These are phyloP conservation scores for Ciborinia camelliae DNA, from an alignment of 2,329 filamentous ascomycete genomes.

Conservation along the genomic window DNA sequence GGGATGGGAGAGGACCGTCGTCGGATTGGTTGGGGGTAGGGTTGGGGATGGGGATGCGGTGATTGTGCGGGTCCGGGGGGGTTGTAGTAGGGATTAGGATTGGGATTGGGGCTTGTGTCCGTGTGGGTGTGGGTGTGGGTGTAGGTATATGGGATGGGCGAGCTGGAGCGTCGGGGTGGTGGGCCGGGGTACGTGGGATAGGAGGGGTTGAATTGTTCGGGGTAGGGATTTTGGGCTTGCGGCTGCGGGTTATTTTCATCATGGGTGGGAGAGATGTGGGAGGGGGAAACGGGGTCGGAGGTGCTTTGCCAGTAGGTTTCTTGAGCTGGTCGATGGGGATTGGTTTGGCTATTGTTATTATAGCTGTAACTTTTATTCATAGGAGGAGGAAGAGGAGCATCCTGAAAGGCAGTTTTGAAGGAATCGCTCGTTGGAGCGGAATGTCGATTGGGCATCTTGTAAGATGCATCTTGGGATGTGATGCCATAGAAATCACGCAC, in stretches of 20 bases:
- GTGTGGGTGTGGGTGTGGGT: constrained; percentile 2
- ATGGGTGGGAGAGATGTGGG: not conserved
- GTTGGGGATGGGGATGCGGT: constrained; percentile 1
- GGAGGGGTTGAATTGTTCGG: not conserved
- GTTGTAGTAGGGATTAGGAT: not conserved
- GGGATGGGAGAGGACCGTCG: constrained; percentile 14
- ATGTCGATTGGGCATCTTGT: not conserved
- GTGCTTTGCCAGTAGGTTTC: constrained; percentile 23
- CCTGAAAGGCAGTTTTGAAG: not conserved
- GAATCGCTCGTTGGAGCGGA: no score
- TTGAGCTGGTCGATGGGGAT: constrained; percentile 19
- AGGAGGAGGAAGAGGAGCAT: no score
- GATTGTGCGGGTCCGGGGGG: not conserved
- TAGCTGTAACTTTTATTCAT: not conserved
- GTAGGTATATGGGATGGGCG: not conserved
- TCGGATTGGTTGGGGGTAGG: constrained; percentile 13
- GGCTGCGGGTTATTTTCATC: not conserved
- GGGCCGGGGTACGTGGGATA: not conserved
- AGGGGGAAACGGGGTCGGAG: constrained; percentile 18
- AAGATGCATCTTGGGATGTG: not conserved
- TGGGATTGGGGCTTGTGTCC: no score
- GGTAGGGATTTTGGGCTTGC: not conserved
- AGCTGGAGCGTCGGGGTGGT: constrained; percentile 16
- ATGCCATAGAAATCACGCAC: not conserved
- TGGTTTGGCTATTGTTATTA: not conserved